A percentile compares a stretch with the other conserved stretches of the same genome.
Conservation (phyloP, 345 rosid genomes). For the Dimocarpus longan region DNA sequence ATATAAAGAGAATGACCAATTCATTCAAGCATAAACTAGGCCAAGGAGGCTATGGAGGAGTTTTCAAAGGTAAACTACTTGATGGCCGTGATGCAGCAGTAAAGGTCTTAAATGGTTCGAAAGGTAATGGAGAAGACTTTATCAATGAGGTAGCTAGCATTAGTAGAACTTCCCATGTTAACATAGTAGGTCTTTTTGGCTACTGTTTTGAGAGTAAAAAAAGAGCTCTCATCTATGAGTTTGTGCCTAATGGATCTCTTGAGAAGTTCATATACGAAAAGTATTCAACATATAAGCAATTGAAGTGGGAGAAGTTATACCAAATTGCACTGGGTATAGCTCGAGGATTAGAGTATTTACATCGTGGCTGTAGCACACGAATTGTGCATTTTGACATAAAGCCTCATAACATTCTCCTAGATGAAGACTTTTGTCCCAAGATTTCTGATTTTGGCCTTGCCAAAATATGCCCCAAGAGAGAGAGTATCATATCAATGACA, state of each 20-base stretch:
- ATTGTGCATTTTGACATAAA: neutral
- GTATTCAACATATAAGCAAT: neutral
- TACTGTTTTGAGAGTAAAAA: neutral
- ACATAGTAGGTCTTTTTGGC: neutral
- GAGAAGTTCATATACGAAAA: neutral
- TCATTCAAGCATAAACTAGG: neutral
- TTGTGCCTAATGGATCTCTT: neutral
- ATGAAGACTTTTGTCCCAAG: neutral
- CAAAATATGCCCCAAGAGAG: neutral
- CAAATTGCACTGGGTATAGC: neutral
- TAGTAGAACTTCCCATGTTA: neutral
- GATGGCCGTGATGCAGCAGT: neutral
- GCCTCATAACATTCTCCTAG: conserved; percentile 1
- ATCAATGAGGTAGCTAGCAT: neutral
- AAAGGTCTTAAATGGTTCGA: neutral
- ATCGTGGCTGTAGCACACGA: neutral
- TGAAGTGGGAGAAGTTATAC: neutral
- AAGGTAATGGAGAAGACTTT: neutral
- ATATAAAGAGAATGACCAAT: neutral
- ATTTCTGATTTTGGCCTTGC: neutral
- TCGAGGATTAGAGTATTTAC: neutral
- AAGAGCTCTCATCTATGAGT: conserved; percentile 2
- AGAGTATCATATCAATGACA: neutral
- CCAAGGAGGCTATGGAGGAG: neutral
- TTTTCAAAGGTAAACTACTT: neutral